Base-by-base conservation (phyloP, 345 rosid species). In the Lumnitzera racemosa region DNA sequence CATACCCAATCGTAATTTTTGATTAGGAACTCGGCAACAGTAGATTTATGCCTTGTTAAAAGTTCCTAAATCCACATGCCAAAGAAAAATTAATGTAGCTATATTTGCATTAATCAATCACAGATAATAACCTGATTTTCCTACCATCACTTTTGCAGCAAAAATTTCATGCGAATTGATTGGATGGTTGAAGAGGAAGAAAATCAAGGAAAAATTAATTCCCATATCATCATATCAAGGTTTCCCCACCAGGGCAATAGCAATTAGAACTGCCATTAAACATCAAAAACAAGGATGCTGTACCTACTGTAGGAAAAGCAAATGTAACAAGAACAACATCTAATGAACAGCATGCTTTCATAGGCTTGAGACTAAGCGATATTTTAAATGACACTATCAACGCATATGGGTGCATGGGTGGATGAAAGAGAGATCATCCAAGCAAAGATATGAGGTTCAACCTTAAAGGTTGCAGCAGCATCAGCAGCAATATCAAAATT, bases 381-480 rank as follows among this genome's bases (percentile, higher is more conserved):
- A 36, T 36, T 4, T 36, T 36, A 36, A 1, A 9, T 36, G 43
- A 5, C 36, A 3, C 43, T 36, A 36, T 36, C 11, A 9, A 36
- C 7, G 43, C 11, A 36, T 36, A 36, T 36, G 43, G 11, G 43
- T 36, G 36, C 5, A 6, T 29, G 11, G 43, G 43, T 3, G 43
- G 43, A 36, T 36, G 54, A 61, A 31, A 49, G 54, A 74, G 56
- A 61, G 61, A 59, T 23, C 24, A 48, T 36, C 43, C 43, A 36
- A 9, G 43, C 15, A 49, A 20, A 51, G 41, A 47, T 53, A 25
- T 62, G 58, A 49, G 57, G 56, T 49, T 29, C 64, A 61, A 95
- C 98, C 99, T 90, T 95, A 74, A 95, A 90, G 53, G 99, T 88
- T 12, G 94, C 97, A 74, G 95, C 99, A 71, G 95, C 99, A 85